These are phyloP conservation scores for Ustulina deusta DNA, from an alignment of 2,329 filamentous ascomycete species.

Conservation along the genomic window DNA sequence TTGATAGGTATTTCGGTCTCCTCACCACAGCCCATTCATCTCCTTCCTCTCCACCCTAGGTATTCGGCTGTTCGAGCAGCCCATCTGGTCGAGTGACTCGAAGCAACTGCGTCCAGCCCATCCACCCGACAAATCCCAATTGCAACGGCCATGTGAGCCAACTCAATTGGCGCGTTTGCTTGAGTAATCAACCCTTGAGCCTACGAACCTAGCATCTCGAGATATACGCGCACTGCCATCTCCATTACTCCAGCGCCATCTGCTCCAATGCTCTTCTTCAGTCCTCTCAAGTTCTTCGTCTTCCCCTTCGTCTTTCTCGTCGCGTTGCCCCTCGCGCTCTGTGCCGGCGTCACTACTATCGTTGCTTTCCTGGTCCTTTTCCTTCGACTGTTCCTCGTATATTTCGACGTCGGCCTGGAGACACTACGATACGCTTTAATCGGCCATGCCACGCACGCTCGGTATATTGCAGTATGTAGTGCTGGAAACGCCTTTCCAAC, in stretches of 20 bases:
- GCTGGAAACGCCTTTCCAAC: not conserved
- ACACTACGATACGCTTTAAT: constrained; percentile 68
- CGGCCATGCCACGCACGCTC: constrained; percentile 52
- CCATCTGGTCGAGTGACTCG: not conserved
- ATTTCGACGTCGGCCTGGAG: constrained; percentile 71
- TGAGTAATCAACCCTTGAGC: constrained; percentile 30
- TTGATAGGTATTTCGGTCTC: not conserved
- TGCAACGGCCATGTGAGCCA: constrained; percentile 46
- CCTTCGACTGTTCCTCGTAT: constrained; percentile 70
- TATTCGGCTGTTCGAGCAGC: constrained; percentile 6
- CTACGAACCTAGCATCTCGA: constrained; percentile 20
- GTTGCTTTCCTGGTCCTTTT: constrained; percentile 72
- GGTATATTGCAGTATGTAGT: constrained; percentile 43
- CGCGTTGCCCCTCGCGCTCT: constrained; percentile 71
- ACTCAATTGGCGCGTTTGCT: constrained; percentile 14
- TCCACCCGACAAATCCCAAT: constrained; percentile 18
- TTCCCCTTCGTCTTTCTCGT: constrained; percentile 72
- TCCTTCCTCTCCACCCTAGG: not conserved
- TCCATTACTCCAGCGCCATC: constrained; percentile 19
- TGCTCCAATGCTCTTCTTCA: constrained; percentile 64
- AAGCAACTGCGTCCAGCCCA: constrained; percentile 2
- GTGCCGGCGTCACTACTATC: constrained; percentile 72
- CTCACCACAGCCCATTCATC: not conserved
- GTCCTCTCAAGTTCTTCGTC: constrained; percentile 66
- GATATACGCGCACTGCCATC: constrained; percentile 18